Base-by-base conservation (phyloP, 257 asterid species). In the Fraxinus americana region DNA sequence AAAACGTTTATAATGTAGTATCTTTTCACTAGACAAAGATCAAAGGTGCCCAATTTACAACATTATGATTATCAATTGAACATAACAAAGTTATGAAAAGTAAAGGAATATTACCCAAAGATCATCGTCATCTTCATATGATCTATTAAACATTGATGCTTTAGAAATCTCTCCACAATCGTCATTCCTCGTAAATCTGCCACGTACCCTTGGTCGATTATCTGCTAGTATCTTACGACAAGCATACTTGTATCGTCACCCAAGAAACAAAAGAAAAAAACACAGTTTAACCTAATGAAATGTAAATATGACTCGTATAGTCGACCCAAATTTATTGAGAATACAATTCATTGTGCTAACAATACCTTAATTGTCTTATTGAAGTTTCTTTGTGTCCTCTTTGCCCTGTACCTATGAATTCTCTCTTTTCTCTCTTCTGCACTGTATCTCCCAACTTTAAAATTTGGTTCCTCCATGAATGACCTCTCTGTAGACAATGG, bases 201-300 rank as follows among this genome's bases (percentile, higher is more conserved):
- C 98, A 54, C 97, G 97, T 76, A 94, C 86, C 77, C 98, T 86
- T 2, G 91, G 89, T 35, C 98, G 84, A 16, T 82, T 92, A 86
- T 92, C 98, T 35, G 97, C 98, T 59, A 94, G 86, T 9, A 96
- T 94, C 74, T 94, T 94, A 78, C 97, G 91, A 74, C 97, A 94
- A 50, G 94, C 94, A 76, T 92, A 94, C 97, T 61, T 61, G 2
- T 61, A 61, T 54, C 16, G 67, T 8, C 32, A 23, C 11, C 52
- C 7, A 21, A n/a, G 63, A 50, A 30, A 45, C 27, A 10, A 35
- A 1, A 25, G 38, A 35, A 16, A 35, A 57, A 63, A 13, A 13
- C 29, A 30, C 2, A 76, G 74, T 32, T 67, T 52, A 45, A 63
- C 23, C 25, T 50, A 19, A 23, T 12, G 29, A 5, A 5, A 6